These are phyloP conservation scores for Gastrolobium bilobum DNA, from an alignment of 306 rosid species.

Conservation along the genomic window DNA sequence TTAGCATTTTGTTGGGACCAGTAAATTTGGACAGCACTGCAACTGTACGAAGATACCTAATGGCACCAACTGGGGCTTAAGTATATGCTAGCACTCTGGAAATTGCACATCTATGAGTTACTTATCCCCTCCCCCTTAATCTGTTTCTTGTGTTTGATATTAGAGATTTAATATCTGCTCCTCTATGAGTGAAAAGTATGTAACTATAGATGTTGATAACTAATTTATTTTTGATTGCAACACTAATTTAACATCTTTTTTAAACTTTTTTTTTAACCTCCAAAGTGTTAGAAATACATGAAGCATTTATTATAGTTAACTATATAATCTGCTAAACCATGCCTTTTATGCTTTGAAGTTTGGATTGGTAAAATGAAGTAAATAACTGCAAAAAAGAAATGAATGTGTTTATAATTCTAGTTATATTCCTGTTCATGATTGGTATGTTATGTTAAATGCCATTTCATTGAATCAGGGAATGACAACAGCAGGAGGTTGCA, in stretches of 20 bases:
- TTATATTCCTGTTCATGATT: constrained; percentile 24
- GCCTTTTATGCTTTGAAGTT: constrained; percentile 13
- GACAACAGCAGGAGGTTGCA: constrained; percentile 82
- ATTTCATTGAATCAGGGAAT: constrained; percentile 66
- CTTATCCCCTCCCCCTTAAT: not conserved
- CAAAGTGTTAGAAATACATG: not conserved
- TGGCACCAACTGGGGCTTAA: constrained; percentile 63
- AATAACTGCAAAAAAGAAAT: not conserved
- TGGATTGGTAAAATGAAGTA: constrained; percentile 27
- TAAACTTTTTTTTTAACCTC: not conserved
- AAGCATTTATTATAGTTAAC: not conserved
- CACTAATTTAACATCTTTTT: constrained; percentile 17
- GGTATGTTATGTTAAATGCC: not conserved
- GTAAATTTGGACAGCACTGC: constrained; percentile 22
- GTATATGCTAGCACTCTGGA: constrained; percentile 59
- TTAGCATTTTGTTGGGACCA: constrained; percentile 64
- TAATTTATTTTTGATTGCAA: not conserved
- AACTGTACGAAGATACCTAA: constrained; percentile 67
- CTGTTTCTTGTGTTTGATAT: not conserved
- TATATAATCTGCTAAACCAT: not conserved
- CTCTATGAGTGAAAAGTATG: not conserved
- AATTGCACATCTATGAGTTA: no score
- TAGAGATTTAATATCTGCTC: not conserved
- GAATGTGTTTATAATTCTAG: not conserved
- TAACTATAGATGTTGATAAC: not conserved